Conservation (phyloP, 75 land plant genomes). For the Pinus taeda region DNA sequence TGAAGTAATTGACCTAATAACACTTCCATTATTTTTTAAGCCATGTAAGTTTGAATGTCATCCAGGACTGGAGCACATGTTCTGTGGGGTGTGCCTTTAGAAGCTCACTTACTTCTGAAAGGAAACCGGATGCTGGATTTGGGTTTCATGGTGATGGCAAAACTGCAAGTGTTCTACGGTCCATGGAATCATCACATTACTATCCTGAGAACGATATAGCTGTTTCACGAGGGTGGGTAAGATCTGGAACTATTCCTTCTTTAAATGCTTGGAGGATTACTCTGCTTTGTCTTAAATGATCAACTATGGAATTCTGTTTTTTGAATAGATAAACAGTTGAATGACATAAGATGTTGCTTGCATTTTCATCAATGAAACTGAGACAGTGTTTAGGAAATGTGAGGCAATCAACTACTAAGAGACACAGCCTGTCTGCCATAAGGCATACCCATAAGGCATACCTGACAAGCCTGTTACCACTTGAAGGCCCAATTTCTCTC, state of each 20-base stretch:
- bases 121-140: too few relatives aligned
- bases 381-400: not conserved
- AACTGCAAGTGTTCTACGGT: too few relatives aligned
- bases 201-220: too few relatives aligned
- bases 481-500: not conserved
- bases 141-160: too few relatives aligned
- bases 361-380: too few relatives aligned
- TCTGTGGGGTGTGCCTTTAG: too few relatives aligned
- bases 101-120: too few relatives aligned
- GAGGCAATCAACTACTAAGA: not conserved
- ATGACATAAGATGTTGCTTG: too few relatives aligned
- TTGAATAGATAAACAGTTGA: not conserved
- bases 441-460: too few relatives aligned
- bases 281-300: conserved; percentile 5
- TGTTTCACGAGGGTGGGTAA: conserved; percentile 17
- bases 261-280: not conserved
- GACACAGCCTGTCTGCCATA: not conserved
- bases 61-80: not conserved
- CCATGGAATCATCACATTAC: too few relatives aligned
- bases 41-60: not conserved
- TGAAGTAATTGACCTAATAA: not conserved
- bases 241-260: conserved; percentile 15
- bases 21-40: not conserved
- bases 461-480: not conserved
- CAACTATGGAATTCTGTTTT: not conserved